Evolutionary conservation across 805 yeast species (phyloP).

Genomic region (Lachancea meyersii): DNA sequence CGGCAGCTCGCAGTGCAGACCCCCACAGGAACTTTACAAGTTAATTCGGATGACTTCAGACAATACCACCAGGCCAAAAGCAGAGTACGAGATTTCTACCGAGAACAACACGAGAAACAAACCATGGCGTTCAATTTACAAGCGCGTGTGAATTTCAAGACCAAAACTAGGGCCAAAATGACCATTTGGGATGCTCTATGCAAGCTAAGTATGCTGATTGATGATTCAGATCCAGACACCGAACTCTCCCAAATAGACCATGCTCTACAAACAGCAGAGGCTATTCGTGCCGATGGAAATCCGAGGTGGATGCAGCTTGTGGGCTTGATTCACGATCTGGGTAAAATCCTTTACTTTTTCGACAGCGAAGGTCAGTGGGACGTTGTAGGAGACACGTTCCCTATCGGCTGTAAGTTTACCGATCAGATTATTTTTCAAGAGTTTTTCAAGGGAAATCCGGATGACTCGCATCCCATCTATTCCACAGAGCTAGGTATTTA

Average conservation of each 20-base stretch:
- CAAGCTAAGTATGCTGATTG: slow-evolving; percentile 54
- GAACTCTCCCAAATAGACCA: slow-evolving; percentile 70
- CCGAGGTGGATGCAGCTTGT: slow-evolving; percentile 75
- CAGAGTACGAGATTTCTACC: slow-evolving; percentile 58
- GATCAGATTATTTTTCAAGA: slow-evolving; percentile 55
- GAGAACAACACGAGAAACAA: slow-evolving; percentile 62
- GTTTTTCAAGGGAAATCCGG: slow-evolving; percentile 55
- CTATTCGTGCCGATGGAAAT: slow-evolving; percentile 57
- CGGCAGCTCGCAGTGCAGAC: not conserved
- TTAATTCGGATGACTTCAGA: slow-evolving; percentile 42
- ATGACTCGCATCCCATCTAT: slow-evolving; percentile 55
- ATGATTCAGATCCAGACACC: slow-evolving; percentile 72
- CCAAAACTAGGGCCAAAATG: slow-evolving; percentile 60
- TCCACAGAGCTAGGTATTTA: slow-evolving; percentile 62
- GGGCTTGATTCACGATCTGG: slow-evolving; percentile 66
- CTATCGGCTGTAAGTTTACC: slow-evolving; percentile 64
- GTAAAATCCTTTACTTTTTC: slow-evolving; percentile 60
- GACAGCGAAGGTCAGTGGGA: slow-evolving; percentile 77
- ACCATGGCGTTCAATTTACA: slow-evolving; percentile 68
- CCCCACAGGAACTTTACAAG: slow-evolving; percentile 6
- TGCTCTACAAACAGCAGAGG: slow-evolving; percentile 71
- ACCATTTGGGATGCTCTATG: slow-evolving; percentile 67
- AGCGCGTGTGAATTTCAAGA: slow-evolving; percentile 64
- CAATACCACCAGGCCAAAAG: slow-evolving; percentile 66
- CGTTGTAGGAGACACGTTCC: slow-evolving; percentile 74